Evolutionary conservation across 331 rosid genomes (phyloP).

Genomic region (Acacia pycnantha): DNA sequence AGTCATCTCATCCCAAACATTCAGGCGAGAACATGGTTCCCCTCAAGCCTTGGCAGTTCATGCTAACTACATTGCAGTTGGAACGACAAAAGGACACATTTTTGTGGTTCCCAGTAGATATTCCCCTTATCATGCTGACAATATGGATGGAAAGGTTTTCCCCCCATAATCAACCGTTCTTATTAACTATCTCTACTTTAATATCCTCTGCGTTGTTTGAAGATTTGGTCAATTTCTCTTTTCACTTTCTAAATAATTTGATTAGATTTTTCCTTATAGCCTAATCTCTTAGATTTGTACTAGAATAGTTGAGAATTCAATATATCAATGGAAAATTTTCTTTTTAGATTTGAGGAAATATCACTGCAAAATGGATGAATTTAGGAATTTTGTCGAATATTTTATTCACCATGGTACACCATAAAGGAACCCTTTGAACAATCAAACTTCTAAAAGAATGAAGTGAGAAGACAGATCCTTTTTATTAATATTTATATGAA

Average conservation of each 20-base stretch:
- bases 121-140: constrained; percentile 74
- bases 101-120: constrained; percentile 77
- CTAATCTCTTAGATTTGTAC: constrained; percentile 15
- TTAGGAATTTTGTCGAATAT: neutral
- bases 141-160: constrained; percentile 77
- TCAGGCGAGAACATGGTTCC: constrained; percentile 88
- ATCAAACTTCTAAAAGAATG: neutral
- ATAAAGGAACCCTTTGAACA: constrained; percentile 19
- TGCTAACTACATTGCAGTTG: constrained; percentile 79
- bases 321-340: constrained; percentile 1
- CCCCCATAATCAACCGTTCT: constrained; percentile 6
- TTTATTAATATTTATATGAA: constrained; percentile 25
- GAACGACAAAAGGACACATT: constrained; percentile 84
- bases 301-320: constrained; percentile 16
- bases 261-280: constrained; percentile 15
- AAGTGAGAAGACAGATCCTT: constrained; percentile 8
- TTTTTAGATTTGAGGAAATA: neutral
- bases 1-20: constrained; percentile 63
- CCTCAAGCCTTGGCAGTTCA: constrained; percentile 83
- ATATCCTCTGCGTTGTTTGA: neutral
- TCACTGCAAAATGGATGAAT: neutral
- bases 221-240: constrained; percentile 17
- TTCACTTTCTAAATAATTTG: constrained; percentile 17
- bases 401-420: neutral
- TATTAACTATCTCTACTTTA: constrained; percentile 16